Evolutionary conservation across 139 green algal species (phyloP).

Genomic region (Chlamydomonas asymmetrica): DNA sequence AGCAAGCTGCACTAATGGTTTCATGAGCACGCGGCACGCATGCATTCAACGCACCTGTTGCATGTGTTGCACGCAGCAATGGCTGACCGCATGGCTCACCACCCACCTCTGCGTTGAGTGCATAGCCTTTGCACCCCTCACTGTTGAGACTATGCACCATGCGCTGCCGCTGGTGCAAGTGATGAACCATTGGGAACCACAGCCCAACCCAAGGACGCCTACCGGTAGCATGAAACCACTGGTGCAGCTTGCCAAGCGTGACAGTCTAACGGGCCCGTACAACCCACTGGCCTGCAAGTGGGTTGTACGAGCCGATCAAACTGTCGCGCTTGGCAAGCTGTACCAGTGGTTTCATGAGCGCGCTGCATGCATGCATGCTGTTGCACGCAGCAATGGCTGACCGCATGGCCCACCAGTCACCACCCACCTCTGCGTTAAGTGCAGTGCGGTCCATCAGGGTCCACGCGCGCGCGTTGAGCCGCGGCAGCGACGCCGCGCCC

Average conservation of each 20-base stretch:
- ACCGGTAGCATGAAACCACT: too few species aligned
- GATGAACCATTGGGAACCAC: too few species aligned
- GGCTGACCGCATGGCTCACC: background rate
- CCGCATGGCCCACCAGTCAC: background rate
- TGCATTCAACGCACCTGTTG: too few species aligned
- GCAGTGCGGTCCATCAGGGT: background rate
- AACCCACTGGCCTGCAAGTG: too few species aligned
- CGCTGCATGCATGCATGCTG: too few species aligned
- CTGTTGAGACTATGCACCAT: too few species aligned
- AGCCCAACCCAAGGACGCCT: too few species aligned
- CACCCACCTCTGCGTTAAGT: background rate
- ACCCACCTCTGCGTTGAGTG: background rate
- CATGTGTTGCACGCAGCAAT: background rate
- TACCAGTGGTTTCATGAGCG: slow-evolving; percentile 1
- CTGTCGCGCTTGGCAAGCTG: background rate
- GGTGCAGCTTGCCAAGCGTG: background rate
- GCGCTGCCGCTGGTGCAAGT: too few species aligned
- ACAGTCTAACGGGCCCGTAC: too few species aligned
- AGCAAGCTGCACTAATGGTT: slow-evolving; percentile 3
- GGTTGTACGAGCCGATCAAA: too few species aligned
- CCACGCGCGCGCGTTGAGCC: background rate
- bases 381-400: background rate
- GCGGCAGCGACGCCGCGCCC: background rate
- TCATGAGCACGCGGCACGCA: too few species aligned
- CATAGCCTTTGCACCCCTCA: too few species aligned